These are phyloP conservation scores for Fusarium anthophilum DNA, from an alignment of 2,329 filamentous ascomycete species.

Conservation along the genomic window DNA sequence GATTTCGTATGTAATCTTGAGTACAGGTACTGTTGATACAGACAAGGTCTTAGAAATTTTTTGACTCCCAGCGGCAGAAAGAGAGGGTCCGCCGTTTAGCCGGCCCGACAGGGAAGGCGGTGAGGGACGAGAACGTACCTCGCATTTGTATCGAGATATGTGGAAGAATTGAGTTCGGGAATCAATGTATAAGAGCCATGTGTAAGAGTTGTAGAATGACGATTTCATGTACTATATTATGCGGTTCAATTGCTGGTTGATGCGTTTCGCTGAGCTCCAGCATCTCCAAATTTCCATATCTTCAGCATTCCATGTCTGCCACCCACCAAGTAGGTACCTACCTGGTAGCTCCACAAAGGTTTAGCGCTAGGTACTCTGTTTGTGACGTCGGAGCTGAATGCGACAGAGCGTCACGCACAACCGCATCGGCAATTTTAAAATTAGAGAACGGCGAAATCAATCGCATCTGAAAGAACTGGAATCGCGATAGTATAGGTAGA, in stretches of 20 bases:
- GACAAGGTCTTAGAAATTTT: constrained; percentile 41
- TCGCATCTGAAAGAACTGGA: not conserved
- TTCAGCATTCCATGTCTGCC: not conserved
- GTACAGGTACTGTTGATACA: not conserved
- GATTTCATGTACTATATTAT: not conserved
- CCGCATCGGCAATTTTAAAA: not conserved
- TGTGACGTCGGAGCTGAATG: constrained; percentile 24
- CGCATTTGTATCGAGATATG: not conserved
- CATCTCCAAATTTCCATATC: not conserved
- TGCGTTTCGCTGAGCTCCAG: not conserved
- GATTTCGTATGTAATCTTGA: constrained; percentile 7
- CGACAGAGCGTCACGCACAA: constrained; percentile 14
- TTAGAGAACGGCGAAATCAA: not conserved
- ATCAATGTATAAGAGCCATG: not conserved
- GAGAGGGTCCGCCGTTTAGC: constrained; percentile 39
- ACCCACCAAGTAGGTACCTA: no score
- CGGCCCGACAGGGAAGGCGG: constrained; percentile 33
- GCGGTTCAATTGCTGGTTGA: not conserved
- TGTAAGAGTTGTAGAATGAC: not conserved
- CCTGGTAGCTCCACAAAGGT: not conserved
- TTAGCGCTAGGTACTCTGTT: not conserved
- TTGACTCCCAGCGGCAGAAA: constrained; percentile 42
- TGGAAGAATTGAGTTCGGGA: not conserved
- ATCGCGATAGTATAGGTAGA: not conserved
- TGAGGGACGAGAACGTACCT: not conserved